Base-by-base conservation (phyloP, 73 alveolate species). In the Stentor roeselii region DNA sequence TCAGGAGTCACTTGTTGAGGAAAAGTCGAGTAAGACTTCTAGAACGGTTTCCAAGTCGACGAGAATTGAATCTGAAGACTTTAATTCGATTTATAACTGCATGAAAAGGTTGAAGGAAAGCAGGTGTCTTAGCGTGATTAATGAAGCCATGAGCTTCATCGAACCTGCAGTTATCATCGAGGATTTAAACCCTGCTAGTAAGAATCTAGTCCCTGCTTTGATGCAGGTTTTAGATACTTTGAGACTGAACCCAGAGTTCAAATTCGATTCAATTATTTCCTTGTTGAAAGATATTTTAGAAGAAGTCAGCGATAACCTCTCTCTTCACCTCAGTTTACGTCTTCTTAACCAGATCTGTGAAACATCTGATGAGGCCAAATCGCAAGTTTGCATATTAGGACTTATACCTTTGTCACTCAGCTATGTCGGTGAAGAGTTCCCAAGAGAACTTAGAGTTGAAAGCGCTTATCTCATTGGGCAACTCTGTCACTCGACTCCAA, bases 361-460 rank as follows among this genome's bases (percentile, higher is more conserved):
- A 58, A 39, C 76, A n/a, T 85, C 84, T 78, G 85, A 84, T 31
- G 41, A 59, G 76, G 42, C 60, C 34, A 59, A 84, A 37, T 85
- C 78, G 86, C 38, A 39, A 60, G 84, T 89, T 35, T 77, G 91
- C 30, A 59, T 59, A 27, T 41, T 86, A 14, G 94, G 94, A 38
- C 59, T 58, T 4, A 40, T 86, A 60, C 84, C 90, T 14, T 84
- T 59, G 42, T 58, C 82, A 78, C 75, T 84, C 40, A 50, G 82
- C 67, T 78, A 38, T 61, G 78, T 90, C 3, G 78, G 89, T 0
- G 78, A 59, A 36, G 91, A 86, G 40, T 86, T 75, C 60, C 88
- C 76, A 42, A 84, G 74, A 86, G 91, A 88, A 78, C 31, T 88
- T 30, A 39, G 94, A 39, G 60, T 84, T 31, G 94, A 88, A 78